Conservation (phyloP, 2,329 filamentous ascomycete genomes). For the Colletotrichum kahawae region DNA sequence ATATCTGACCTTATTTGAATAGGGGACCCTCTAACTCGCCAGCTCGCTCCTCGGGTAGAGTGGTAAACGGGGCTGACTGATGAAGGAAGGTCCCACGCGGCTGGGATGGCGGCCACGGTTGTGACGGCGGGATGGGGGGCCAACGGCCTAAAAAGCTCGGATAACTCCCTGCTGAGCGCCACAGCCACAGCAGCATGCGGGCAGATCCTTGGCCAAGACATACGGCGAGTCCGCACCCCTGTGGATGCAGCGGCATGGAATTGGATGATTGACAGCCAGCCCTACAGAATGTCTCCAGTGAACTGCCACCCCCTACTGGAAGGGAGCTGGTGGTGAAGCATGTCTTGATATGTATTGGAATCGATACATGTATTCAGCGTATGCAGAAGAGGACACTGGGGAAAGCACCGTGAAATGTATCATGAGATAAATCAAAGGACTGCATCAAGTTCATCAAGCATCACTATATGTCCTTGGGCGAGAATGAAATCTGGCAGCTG, state of each 20-base stretch:
- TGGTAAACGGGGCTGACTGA: conserved; percentile 12
- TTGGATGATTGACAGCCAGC: not conserved
- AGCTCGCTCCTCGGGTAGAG: conserved; percentile 1
- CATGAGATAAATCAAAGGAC: not conserved
- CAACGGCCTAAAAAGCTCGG: not conserved
- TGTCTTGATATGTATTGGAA: not conserved
- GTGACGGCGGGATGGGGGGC: not conserved
- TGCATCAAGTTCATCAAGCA: not conserved
- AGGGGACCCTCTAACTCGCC: conserved; percentile 7
- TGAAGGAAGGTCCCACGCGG: conserved; percentile 12
- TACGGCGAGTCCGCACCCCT: not conserved
- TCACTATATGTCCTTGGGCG: not conserved
- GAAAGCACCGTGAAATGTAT: not conserved
- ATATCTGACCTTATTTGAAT: conserved; percentile 10
- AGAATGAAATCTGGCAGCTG: fast-evolving
- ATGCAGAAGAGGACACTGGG: not conserved
- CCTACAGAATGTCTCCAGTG: not conserved
- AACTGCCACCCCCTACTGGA: not conserved
- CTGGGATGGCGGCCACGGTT: conserved; percentile 1
- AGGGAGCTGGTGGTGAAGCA: not conserved
- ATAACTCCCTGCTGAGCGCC: conserved; percentile 6
- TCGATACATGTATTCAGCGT: not conserved
- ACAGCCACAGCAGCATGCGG: conserved; percentile 9
- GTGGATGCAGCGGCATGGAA: not conserved
- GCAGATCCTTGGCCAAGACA: conserved; percentile 9